Evolutionary conservation across 2,329 filamentous ascomycete species (phyloP), one percentile per base, ranked within the genome.

Genomic region (Xylaria polymorpha): DNA sequence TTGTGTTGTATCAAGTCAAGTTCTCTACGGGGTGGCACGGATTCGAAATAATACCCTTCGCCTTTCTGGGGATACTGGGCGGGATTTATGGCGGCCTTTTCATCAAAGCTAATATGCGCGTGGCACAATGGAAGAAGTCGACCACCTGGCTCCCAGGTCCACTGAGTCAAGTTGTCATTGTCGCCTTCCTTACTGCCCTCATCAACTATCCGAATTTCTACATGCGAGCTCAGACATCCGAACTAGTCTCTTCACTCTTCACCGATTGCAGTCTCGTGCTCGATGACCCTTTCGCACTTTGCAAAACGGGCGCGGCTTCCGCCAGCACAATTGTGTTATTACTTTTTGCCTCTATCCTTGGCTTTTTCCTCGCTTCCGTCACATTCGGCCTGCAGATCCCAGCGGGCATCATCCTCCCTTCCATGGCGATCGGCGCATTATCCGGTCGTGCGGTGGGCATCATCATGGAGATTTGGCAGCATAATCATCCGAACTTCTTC

Each of bases 121-220:
- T 98, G 46, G 92, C 94, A 1, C 85, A 87, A 74, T 97, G 93
- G 90, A 92, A 94, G 76, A 92, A 92, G 76, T 86, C 89, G 7
- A 80, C 81, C 18, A 81, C 86, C 18, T 89, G 88, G 78, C 88
- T 94, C 18, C 90, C 91, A 39, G 88, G 88, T 4, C 94, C 96
- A 1, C 84, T 98, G 35, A 80, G 87, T 15, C 94, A 98, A 81
- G 95, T 98, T 10, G 82, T 91, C 25, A 81, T 90, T n/a, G 89
- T 97, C 29, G 90, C 95, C 4, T 83, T 94, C 50, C 78, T 97
- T 25, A 97, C 94, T 1, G 94, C 95, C 1, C 79, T 98, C 53
- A 88, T 98, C 80, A 98, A 97, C 83, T 99, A 94, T 76, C 96
- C 96, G 12, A 97, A 98, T 81, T 91, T 94, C 65, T 98, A 98